These are phyloP conservation scores for Mucor plumbeus DNA, from an alignment of 371 early-diverging fungal species.

Conservation along the genomic window DNA sequence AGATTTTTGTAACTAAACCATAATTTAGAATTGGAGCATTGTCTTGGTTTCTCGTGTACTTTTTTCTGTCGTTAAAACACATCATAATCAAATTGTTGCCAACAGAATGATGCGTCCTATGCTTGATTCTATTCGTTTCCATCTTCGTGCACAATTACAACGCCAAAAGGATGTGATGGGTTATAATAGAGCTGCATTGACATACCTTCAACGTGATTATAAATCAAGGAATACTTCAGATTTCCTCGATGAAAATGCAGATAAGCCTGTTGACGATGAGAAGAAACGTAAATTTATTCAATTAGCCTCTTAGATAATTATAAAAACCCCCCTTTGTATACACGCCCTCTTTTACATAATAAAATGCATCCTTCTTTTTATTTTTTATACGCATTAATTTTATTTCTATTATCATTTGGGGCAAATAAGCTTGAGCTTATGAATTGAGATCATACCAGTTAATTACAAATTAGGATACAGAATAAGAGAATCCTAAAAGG, in stretches of 20 bases:
- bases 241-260: constrained; percentile 69
- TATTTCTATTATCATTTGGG: no score
- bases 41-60: constrained; percentile 80
- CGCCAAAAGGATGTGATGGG: constrained; percentile 79
- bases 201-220: constrained; percentile 73
- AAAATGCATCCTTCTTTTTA: constrained; percentile 6
- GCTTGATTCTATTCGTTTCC: constrained; percentile 75
- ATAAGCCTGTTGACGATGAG: constrained; percentile 50
- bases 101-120: constrained; percentile 77
- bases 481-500: no score
- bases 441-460: no score
- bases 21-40: constrained; percentile 74
- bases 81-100: constrained; percentile 84
- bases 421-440: no score
- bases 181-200: constrained; percentile 78
- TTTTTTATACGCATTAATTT: neutral
- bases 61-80: constrained; percentile 78
- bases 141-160: constrained; percentile 66
- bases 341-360: neutral
- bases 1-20: neutral
- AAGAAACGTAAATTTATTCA: constrained; percentile 81
- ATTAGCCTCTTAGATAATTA: constrained; percentile 18
- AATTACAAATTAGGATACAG: no score
- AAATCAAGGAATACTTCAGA: constrained; percentile 74
- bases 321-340: constrained; percentile 5